A percentile compares a stretch with the other conserved stretches of the same genome.
phyloP scores from a whole-genome alignment of 2,329 filamentous ascomycete genomes.

The Sporothrix protearum region DNA sequence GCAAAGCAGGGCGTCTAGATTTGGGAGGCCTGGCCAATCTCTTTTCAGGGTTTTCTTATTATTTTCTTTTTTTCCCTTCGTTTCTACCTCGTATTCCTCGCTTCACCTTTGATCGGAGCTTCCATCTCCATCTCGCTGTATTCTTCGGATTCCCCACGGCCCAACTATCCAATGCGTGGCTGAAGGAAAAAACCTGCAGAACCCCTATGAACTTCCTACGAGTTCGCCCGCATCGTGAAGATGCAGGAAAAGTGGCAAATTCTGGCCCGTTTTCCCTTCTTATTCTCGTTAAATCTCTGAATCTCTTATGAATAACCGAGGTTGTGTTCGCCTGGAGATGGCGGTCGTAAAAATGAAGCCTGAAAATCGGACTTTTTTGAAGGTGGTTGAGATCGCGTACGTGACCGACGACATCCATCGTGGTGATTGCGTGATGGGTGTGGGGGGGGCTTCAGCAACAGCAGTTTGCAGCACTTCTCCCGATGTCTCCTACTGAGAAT shows the following conservation, averaged over 20 bases:
- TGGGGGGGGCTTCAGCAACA: background rate
- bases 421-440: conserved; percentile 16
- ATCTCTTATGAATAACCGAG: background rate
- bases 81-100: too few relatives aligned
- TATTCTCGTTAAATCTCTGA: background rate
- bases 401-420: conserved; percentile 1
- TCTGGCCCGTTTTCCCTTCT: background rate
- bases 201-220: background rate
- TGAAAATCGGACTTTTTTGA: background rate
- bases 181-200: background rate
- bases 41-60: background rate
- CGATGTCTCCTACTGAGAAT: background rate
- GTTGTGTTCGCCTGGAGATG: background rate
- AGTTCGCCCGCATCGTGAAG: background rate
- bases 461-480: background rate
- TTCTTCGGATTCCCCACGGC: background rate
- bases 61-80: background rate
- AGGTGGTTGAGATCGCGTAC: background rate
- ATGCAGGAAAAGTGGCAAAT: conserved; percentile 1
- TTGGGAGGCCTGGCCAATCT: background rate
- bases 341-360: background rate
- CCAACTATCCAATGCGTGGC: background rate
- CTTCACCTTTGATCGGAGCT: background rate
- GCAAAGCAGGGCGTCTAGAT: background rate
- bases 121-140: conserved; percentile 1